These are phyloP conservation scores for Tuctoria greenei DNA, from an alignment of 176 grass and related monocot species.

Conservation along the genomic window DNA sequence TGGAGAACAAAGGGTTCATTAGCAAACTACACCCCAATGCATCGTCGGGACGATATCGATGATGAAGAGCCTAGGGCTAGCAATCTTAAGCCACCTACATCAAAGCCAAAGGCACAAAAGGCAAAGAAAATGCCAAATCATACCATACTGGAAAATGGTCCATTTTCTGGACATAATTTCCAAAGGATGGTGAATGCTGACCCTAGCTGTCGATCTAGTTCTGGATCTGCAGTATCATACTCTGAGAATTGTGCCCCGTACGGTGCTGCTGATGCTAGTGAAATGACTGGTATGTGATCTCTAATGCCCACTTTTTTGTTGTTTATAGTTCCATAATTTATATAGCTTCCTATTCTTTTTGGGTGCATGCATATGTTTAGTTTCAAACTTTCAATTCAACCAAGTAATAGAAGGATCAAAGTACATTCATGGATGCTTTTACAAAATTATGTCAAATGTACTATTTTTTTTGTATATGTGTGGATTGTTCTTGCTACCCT, in stretches of 20 bases:
- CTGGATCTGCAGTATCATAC: conserved; percentile 76
- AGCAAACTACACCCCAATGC: conserved; percentile 84
- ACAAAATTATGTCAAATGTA: conserved; percentile 7
- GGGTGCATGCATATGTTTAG: conserved; percentile 3
- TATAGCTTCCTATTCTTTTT: conserved; percentile 19
- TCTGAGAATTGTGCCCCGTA: conserved; percentile 81
- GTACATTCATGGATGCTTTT: conserved; percentile 23
- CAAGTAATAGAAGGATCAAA: conserved; percentile 19
- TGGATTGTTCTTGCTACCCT: conserved; percentile 9
- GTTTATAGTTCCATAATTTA: neutral
- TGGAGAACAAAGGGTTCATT: conserved; percentile 95
- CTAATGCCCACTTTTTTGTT: conserved; percentile 16
- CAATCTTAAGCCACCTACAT: conserved; percentile 48
- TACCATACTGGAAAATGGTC: conserved; percentile 47
- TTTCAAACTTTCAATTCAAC: conserved; percentile 11
- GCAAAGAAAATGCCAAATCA: conserved; percentile 59
- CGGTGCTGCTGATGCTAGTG: conserved; percentile 57
- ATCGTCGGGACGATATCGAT: conserved; percentile 65
- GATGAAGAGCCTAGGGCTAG: conserved; percentile 57
- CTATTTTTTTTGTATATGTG: neutral
- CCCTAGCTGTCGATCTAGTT: conserved; percentile 69
- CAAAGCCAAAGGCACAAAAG: conserved; percentile 50
- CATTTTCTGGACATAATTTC: conserved; percentile 83
- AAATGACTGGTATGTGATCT: conserved; percentile 63
- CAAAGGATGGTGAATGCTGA: conserved; percentile 55